Evolutionary conservation across 2,329 filamentous ascomycete species (phyloP).

Genomic region (Hypomyces rosellus): DNA sequence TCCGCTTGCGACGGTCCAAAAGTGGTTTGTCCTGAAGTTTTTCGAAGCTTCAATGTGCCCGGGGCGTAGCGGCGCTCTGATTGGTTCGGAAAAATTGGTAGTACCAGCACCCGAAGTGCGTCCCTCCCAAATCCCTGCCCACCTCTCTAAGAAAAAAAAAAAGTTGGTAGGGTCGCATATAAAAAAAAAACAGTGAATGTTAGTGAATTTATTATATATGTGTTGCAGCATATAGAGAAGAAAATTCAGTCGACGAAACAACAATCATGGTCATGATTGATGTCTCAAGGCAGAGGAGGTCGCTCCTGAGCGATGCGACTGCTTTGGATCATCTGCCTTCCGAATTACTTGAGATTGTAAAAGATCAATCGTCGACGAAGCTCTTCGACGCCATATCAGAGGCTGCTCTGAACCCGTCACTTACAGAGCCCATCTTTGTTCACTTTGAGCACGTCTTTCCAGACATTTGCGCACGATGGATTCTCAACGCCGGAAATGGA

Average conservation of each 20-base stretch:
- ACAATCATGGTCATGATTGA: conserved; percentile 50
- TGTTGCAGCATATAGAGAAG: conserved; percentile 11
- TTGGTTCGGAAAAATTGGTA: conserved; percentile 34
- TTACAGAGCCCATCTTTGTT: conserved; percentile 67
- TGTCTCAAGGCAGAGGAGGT: conserved; percentile 48
- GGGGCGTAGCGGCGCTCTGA: conserved; percentile 19
- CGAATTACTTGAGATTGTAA: conserved; percentile 64
- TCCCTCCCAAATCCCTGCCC: conserved; percentile 18
- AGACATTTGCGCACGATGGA: conserved; percentile 79
- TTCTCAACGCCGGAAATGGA: conserved; percentile 40
- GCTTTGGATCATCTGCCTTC: conserved; percentile 56
- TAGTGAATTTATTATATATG: conserved; percentile 14
- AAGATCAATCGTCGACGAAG: conserved; percentile 53
- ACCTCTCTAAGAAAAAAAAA: conserved; percentile 28
- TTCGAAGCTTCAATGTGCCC: conserved; percentile 30
- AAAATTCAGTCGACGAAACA: conserved; percentile 17
- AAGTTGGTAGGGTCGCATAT: conserved; percentile 12
- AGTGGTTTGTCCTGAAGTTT: conserved; percentile 32
- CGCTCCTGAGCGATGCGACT: conserved; percentile 48
- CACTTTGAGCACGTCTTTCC: conserved; percentile 70
- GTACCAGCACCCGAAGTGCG: conserved; percentile 24
- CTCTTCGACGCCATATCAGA: conserved; percentile 67
- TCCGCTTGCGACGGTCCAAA: conserved; percentile 12
- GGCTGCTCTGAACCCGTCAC: conserved; percentile 60
- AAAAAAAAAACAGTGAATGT: conserved; percentile 20